Evolutionary conservation across 1,139 yeast genomes (phyloP).

Genomic region (Blastobotrys malaysiensis): DNA sequence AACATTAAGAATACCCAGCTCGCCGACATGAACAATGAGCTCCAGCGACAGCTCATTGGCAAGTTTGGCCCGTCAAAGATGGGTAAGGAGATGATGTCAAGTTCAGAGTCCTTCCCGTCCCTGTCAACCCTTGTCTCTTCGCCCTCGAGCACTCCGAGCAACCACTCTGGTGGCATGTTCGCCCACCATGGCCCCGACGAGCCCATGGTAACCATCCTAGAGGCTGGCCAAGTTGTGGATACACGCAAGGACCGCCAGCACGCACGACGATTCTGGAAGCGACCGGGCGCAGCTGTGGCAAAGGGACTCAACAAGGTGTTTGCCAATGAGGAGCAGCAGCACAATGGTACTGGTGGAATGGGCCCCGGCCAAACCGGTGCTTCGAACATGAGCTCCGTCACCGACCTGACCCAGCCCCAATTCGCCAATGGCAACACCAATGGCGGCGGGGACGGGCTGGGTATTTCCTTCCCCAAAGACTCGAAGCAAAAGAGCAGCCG

Average conservation of each 20-base stretch:
- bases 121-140: background rate
- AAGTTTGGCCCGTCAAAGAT: slow-evolving; percentile 25
- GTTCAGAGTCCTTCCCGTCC: background rate
- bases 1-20: slow-evolving; percentile 34
- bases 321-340: slow-evolving; percentile 24
- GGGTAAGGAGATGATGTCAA: background rate
- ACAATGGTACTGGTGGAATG: slow-evolving; percentile 1
- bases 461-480: slow-evolving; percentile 17
- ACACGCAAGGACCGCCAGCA: slow-evolving; percentile 22
- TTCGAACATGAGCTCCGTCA: slow-evolving; percentile 14
- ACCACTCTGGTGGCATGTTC: slow-evolving; percentile 5
- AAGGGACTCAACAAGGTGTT: slow-evolving; percentile 36
- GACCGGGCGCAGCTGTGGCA: slow-evolving; percentile 36
- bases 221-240: slow-evolving; percentile 21
- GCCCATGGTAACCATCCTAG: slow-evolving; percentile 32
- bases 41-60: slow-evolving; percentile 33
- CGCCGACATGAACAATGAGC: slow-evolving; percentile 35
- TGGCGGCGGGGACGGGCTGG: slow-evolving; percentile 15
- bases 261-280: slow-evolving; percentile 33
- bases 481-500: slow-evolving; percentile 6
- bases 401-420: slow-evolving; percentile 14
- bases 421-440: slow-evolving; percentile 11
- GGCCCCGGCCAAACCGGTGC: slow-evolving; percentile 4
- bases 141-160: background rate
- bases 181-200: slow-evolving; percentile 20